These are phyloP conservation scores for Penicillium antarcticum DNA, from an alignment of 495 filamentous ascomycete genomes.

Conservation along the genomic window DNA sequence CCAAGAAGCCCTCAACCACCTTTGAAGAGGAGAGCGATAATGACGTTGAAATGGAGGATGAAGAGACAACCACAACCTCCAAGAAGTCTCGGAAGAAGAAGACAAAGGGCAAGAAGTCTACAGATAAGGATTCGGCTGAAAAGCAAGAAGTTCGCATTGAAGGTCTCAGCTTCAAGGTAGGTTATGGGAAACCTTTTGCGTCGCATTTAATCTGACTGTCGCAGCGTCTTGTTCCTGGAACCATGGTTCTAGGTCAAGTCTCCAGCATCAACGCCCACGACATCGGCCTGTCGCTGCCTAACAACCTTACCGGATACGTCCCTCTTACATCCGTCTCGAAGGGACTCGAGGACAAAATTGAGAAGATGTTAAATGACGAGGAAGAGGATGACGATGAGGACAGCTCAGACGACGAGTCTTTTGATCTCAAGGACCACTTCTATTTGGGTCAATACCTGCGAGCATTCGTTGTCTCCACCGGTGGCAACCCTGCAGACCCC, in stretches of 20 bases:
- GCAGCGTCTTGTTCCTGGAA: slow-evolving; percentile 77
- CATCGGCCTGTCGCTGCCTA: slow-evolving; percentile 78
- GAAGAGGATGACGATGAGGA: slow-evolving; percentile 52
- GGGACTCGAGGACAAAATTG: slow-evolving; percentile 61
- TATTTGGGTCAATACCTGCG: slow-evolving; percentile 84
- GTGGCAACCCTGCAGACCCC: slow-evolving; percentile 50
- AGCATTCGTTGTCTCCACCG: slow-evolving; percentile 75
- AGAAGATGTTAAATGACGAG: slow-evolving; percentile 57
- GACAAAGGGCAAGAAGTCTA: slow-evolving; percentile 48
- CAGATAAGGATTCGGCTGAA: slow-evolving; percentile 36
- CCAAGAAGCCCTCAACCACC: slow-evolving; percentile 37
- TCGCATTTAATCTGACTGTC: slow-evolving; percentile 32
- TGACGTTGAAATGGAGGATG: slow-evolving; percentile 48
- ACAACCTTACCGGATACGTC: slow-evolving; percentile 87
- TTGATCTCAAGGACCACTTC: slow-evolving; percentile 73
- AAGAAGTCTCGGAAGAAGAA: slow-evolving; percentile 53
- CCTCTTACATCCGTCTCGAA: slow-evolving; percentile 88
- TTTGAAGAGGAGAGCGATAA: slow-evolving; percentile 40
- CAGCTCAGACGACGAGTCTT: slow-evolving; percentile 51
- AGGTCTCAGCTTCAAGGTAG: slow-evolving; percentile 84
- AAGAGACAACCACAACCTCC: slow-evolving; percentile 28
- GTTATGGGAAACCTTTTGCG: slow-evolving; percentile 1
- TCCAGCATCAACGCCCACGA: slow-evolving; percentile 76
- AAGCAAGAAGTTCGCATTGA: slow-evolving; percentile 72
- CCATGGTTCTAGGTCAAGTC: slow-evolving; percentile 82